Percentiles rank a stretch among this genome's conserved stretches.
Conservation (phyloP, 169 alveolate species). For the Cryptosporidium ubiquitum region DNA sequence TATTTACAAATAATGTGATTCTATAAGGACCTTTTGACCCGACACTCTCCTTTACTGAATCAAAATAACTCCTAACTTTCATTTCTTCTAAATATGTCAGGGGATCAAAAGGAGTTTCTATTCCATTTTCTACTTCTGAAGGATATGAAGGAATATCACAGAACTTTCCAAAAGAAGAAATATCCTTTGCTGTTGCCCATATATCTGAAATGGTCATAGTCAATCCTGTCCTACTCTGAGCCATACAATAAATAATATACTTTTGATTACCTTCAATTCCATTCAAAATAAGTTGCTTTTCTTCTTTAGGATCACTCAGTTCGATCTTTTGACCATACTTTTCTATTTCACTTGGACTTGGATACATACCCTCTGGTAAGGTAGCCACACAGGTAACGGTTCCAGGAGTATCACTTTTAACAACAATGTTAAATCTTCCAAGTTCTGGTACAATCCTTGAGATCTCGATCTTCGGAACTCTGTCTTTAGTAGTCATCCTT, state of each 20-base stretch:
- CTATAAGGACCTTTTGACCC: conserved; percentile 79
- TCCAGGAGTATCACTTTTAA: conserved; percentile 77
- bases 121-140: conserved; percentile 62
- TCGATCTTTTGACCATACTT: conserved; percentile 76
- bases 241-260: conserved; percentile 78
- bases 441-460: conserved; percentile 59
- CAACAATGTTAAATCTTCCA: conserved; percentile 76
- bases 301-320: conserved; percentile 54
- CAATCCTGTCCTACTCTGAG: conserved; percentile 75
- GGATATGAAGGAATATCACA: conserved; percentile 80
- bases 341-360: conserved; percentile 76
- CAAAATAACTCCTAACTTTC: conserved; percentile 78
- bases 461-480: conserved; percentile 77
- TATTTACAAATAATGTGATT: conserved; percentile 76
- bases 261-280: conserved; percentile 80
- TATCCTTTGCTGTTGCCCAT: conserved; percentile 78
- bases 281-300: conserved; percentile 64
- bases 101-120: conserved; percentile 79
- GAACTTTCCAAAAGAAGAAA: conserved; percentile 78
- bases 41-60: conserved; percentile 61
- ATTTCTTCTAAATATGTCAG: conserved; percentile 79
- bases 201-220: conserved; percentile 77
- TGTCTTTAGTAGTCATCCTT: conserved; percentile 72
- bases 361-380: conserved; percentile 76
- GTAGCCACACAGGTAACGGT: conserved; percentile 80